phyloP scores from a whole-genome alignment of 257 asterid genomes.

The Linderniella brevidens region DNA sequence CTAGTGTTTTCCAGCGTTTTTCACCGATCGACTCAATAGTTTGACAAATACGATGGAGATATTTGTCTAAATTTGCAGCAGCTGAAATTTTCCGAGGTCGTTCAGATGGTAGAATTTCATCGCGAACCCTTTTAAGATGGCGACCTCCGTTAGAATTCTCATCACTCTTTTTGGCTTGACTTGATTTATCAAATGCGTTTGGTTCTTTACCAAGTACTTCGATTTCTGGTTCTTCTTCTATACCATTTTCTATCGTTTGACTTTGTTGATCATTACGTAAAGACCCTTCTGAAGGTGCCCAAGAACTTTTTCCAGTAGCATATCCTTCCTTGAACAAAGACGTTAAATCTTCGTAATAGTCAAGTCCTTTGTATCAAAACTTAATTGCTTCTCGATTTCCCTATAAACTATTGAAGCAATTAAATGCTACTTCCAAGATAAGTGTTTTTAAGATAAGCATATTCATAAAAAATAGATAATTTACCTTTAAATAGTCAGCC shows the following conservation, averaged over 20 bases:
- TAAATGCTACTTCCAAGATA: no score
- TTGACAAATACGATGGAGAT: slow-evolving; percentile 5
- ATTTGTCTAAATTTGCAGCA: slow-evolving; percentile 2
- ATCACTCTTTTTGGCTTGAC: background rate
- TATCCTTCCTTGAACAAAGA: slow-evolving; percentile 3
- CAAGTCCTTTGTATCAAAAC: slow-evolving; percentile 4
- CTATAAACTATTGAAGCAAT: background rate
- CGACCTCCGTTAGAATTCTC: background rate
- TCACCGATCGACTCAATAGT: slow-evolving; percentile 3
- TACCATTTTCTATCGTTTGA: background rate
- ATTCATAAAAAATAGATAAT: no score
- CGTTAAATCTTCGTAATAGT: background rate
- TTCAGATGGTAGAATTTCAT: slow-evolving; percentile 5
- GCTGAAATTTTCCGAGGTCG: background rate
- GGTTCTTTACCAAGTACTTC: background rate
- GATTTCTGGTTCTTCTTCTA: background rate
- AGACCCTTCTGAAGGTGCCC: slow-evolving; percentile 7
- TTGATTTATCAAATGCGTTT: background rate
- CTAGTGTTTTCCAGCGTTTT: background rate
- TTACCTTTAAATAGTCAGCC: no score
- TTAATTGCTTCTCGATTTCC: background rate
- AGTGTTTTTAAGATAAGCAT: no score
- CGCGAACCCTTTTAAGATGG: background rate
- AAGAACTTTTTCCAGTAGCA: background rate
- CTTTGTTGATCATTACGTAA: slow-evolving; percentile 3